Percentiles rank a stretch among this genome's conserved stretches.
phyloP scores from a whole-genome alignment of 345 rosid species.

The Lepidium didymum region DNA sequence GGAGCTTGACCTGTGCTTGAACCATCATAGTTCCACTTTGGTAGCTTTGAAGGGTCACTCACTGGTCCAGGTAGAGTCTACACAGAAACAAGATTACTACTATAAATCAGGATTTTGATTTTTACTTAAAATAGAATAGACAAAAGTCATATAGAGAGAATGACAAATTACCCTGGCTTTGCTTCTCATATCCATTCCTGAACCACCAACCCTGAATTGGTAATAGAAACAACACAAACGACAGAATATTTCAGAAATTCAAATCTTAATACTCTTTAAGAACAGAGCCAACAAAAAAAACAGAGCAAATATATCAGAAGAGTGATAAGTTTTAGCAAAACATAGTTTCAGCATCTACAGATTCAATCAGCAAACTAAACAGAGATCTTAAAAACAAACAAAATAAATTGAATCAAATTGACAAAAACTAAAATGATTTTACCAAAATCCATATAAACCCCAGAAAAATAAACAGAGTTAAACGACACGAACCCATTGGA shows the following conservation, averaged over 20 bases:
- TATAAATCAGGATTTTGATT: background rate
- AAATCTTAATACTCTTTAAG: background rate
- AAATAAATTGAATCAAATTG: background rate
- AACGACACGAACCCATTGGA: background rate
- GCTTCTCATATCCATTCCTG: constrained; percentile 80
- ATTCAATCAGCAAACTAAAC: background rate
- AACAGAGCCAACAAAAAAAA: background rate
- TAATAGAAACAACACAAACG: background rate
- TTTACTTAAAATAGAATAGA: background rate
- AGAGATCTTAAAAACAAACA: background rate
- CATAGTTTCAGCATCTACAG: background rate
- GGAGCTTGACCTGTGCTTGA: constrained; percentile 91
- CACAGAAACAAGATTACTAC: background rate
- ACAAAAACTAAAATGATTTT: background rate
- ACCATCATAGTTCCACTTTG: constrained; percentile 83
- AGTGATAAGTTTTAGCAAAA: background rate
- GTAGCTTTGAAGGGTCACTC: constrained; percentile 53
- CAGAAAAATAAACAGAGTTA: background rate
- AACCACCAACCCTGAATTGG: constrained; percentile 64
- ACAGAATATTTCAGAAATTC: background rate
- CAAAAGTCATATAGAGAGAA: background rate
- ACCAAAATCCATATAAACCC: background rate
- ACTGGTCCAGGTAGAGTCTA: constrained; percentile 65
- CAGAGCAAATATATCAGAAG: background rate
- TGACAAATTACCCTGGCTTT: constrained; percentile 58